A percentile compares a stretch with the other conserved stretches of the same genome.
Conservation (phyloP, 2,329 filamentous ascomycete species). For the Metarhizium rileyi region DNA sequence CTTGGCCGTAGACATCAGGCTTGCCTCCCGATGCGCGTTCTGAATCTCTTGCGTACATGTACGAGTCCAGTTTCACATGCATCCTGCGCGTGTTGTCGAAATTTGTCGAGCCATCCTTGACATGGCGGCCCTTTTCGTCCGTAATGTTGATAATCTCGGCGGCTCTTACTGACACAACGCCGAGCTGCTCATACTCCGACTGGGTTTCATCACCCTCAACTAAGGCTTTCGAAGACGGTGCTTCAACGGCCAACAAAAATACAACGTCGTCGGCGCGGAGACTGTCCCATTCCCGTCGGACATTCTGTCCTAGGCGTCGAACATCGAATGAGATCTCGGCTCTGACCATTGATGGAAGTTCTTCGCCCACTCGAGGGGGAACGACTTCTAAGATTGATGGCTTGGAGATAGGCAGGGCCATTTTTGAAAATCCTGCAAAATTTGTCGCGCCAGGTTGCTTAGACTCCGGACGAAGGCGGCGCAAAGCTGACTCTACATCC, state of each 20-base stretch:
- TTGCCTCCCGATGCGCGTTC: slow-evolving; percentile 56
- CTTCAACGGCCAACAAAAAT: slow-evolving; percentile 71
- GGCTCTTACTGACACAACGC: slow-evolving; percentile 62
- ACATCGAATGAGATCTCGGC: slow-evolving; percentile 83
- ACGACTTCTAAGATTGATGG: slow-evolving; percentile 80
- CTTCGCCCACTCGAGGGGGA: slow-evolving; percentile 72
- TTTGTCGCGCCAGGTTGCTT: slow-evolving; percentile 54
- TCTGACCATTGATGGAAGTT: slow-evolving; percentile 72
- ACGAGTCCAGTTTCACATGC: slow-evolving; percentile 71
- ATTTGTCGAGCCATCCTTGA: slow-evolving; percentile 50
- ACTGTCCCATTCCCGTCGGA: slow-evolving; percentile 83
- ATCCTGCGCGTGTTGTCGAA: slow-evolving; percentile 64
- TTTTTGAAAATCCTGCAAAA: slow-evolving; percentile 81
- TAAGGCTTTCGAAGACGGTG: slow-evolving; percentile 39
- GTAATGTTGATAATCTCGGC: slow-evolving; percentile 80
- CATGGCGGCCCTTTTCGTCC: slow-evolving; percentile 69
- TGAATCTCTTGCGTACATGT: slow-evolving; percentile 68
- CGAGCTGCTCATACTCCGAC: slow-evolving; percentile 48
- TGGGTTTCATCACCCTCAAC: slow-evolving; percentile 41
- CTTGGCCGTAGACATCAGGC: slow-evolving; percentile 66
- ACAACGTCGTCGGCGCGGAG: slow-evolving; percentile 81
- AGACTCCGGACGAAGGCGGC: slow-evolving; percentile 63
- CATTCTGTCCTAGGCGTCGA: slow-evolving; percentile 62
- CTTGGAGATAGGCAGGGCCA: slow-evolving; percentile 81
- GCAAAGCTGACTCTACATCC: slow-evolving; percentile 75